Evolutionary conservation across 1,284 basidiomycete species (phyloP).

Genomic region (Sporisorium exsertum): DNA sequence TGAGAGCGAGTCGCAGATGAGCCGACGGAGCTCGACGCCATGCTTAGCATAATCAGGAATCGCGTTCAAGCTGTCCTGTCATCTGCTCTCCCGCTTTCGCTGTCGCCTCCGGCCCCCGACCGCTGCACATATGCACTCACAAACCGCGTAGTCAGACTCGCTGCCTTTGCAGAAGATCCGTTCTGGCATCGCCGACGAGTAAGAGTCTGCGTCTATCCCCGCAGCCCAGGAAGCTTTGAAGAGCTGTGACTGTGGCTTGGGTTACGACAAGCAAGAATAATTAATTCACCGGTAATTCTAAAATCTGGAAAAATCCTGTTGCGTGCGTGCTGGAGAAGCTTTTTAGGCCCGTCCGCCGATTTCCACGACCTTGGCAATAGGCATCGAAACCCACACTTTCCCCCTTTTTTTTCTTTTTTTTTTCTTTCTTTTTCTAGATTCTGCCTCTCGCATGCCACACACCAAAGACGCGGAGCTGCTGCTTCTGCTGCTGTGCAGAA

Average conservation of each 20-base stretch:
- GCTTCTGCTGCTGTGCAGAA: too few species aligned
- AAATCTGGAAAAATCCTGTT: neutral
- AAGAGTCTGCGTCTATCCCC: too few species aligned
- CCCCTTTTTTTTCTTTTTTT: neutral
- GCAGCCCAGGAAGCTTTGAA: too few species aligned
- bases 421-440: neutral
- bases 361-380: constrained; percentile 12
- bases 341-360: constrained; percentile 23
- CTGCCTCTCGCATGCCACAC: neutral
- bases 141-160: too few species aligned
- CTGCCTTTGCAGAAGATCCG: too few species aligned
- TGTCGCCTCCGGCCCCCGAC: neutral
- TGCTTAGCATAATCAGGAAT: constrained; percentile 37
- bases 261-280: neutral
- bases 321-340: neutral
- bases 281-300: too few species aligned
- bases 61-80: neutral
- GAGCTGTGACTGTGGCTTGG: too few species aligned
- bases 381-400: constrained; percentile 17
- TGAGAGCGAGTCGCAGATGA: neutral
- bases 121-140: too few species aligned
- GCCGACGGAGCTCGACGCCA: constrained; percentile 10
- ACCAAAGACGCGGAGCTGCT: neutral
- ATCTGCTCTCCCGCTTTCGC: neutral
- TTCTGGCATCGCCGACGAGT: too few species aligned